Evolutionary conservation across 1,284 basidiomycete genomes (phyloP).

Genomic region (Rhizopogon parksii): DNA sequence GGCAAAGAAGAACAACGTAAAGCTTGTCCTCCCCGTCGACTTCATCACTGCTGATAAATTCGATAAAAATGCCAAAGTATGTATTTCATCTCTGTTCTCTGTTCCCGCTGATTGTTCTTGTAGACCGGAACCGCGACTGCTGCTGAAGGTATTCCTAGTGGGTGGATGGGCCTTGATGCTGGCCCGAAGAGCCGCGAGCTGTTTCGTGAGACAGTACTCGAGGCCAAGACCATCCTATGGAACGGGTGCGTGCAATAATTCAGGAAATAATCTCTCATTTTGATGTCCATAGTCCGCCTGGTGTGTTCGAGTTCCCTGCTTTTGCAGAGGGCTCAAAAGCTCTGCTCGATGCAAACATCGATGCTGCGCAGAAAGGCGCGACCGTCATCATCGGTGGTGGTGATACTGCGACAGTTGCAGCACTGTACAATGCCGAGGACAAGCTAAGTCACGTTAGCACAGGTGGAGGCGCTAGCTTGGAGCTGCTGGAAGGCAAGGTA

Average conservation of each 20-base stretch:
- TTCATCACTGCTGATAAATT: slow-evolving; percentile 95
- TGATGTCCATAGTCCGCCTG: slow-evolving; percentile 64
- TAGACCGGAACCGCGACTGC: slow-evolving; percentile 77
- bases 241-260: slow-evolving; percentile 60
- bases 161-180: slow-evolving; percentile 92
- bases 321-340: slow-evolving; percentile 85
- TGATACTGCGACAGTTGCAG: slow-evolving; percentile 89
- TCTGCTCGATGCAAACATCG: slow-evolving; percentile 82
- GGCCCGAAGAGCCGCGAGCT: slow-evolving; percentile 78
- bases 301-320: slow-evolving; percentile 94
- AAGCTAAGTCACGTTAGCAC: slow-evolving; percentile 95
- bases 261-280: slow-evolving; percentile 2
- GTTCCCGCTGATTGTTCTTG: neutral
- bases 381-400: slow-evolving; percentile 94
- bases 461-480: slow-evolving; percentile 93
- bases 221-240: slow-evolving; percentile 97
- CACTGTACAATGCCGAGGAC: slow-evolving; percentile 76
- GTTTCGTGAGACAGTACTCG: slow-evolving; percentile 76
- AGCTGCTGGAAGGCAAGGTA: slow-evolving; percentile 95
- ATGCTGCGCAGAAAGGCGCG: slow-evolving; percentile 82
- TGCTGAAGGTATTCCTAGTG: slow-evolving; percentile 82
- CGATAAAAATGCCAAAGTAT: slow-evolving; percentile 81
- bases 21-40: slow-evolving; percentile 94
- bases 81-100: slow-evolving; percentile 12
- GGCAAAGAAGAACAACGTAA: slow-evolving; percentile 90